Evolutionary conservation across 2,329 filamentous ascomycete genomes (phyloP), one percentile per base, ranked within the genome.

Genomic region (Epichloe aotearoae): DNA sequence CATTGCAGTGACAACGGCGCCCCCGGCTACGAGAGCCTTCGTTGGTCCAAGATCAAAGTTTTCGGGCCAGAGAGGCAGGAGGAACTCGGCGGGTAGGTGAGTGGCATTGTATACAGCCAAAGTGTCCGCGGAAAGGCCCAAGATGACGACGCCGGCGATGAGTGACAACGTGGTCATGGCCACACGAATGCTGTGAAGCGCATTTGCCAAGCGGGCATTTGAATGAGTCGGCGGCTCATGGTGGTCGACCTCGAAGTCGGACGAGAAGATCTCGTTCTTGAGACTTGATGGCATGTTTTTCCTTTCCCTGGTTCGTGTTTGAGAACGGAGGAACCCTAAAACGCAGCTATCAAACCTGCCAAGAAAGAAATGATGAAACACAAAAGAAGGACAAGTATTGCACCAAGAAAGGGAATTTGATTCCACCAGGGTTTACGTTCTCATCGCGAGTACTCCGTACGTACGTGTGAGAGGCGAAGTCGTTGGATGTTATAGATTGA

Each of bases 11-110:
- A 81, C 69, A 44, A 82, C 63, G 36, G 67, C 63, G 47, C 77
- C 72, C 38, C 74, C 74, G 26, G 68, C 70, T 17, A 82, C 70
- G 26, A 82, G 66, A 8, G 77, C 75, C 33, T 76, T 64, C 3
- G 75, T 78, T 2, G 79, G 79, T 46, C 75, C 69, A 36, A 79
- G 60, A 59, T 82, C 73, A 58, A 83, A 77, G 33, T 73, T 64
- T 14, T 68, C 63, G 0, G 80, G 80, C 80, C 80, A 83, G 46
- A 83, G 59, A 1, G 77, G 69, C 17, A 82, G 69, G 20, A 74
- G 58, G 57, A 69, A 76, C 44, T 72, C 69, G 17, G 61, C 60
- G 1, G 73, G 58, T 15, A 77, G 61, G 51, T 74, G 69, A 2
- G 80, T 83, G 30, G 65, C 64, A 56, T 78, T 69, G 65, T 80